Evolutionary conservation across 768 basidiomycete species (phyloP), one percentile per base, ranked within the genome.

Genomic region (Coprinopsis sp.): DNA sequence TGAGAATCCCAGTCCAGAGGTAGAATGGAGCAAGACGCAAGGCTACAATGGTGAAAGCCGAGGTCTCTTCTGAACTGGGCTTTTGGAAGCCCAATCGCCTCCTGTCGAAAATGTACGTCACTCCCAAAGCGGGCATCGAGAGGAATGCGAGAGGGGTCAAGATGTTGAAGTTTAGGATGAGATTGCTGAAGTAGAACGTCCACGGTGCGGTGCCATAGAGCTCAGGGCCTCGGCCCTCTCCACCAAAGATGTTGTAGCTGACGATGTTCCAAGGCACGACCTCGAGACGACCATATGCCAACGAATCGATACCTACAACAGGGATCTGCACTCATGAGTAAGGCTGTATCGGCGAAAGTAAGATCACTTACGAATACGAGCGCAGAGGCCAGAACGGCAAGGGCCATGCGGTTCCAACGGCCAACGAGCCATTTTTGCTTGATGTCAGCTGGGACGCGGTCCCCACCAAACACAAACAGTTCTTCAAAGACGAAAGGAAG

Each of bases 191-290:
- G 69, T 98, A 98, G 67, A 82, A 99, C 44, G 78, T 68, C 76
- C 82, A 82, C 7, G 95, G 89, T 38, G 86, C 84, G 16, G 89
- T 93, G 37, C 96, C 96, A 63, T 98, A 98, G 19, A 99, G 78
- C 45, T 83, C 78, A n/a, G 96, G 92, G 1, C 94, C 93, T 24
- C 84, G 81, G 36, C 79, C 77, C 34, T 78, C 62, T 27, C 80
- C 79, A 13, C 88, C 82, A 64, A 99, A 90, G 51, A 98, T 76
- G 64, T 99, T 99, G 74, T 99, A 98, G 41, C 69, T 72, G 56
- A 98, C 65, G 53, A 98, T 94, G 64, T 98, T 96, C 84, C 91
- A 91, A 1, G 95, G 88, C 2, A 91, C 88, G 45, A 95, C 63
- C 4, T 78, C 74, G 31, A 82, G 70, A 48, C 78, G 82, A 16